Base-by-base conservation (phyloP, 768 basidiomycete species). In the Lyophyllum atratum region DNA sequence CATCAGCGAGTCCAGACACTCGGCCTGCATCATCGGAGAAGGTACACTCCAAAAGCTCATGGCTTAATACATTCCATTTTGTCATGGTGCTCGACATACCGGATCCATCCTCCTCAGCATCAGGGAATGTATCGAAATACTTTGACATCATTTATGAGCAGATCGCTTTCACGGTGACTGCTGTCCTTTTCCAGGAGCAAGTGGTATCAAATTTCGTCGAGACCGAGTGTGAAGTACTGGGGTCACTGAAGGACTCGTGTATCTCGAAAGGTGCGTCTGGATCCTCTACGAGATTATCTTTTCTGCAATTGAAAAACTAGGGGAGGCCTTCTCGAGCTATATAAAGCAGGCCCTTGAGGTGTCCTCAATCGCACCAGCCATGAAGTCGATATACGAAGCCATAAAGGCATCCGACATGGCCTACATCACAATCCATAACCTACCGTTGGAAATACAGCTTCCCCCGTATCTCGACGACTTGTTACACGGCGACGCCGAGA, bases 171-270 rank as follows among this genome's bases (percentile, higher is more conserved):
- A 89, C 91, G 2, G 78, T 93, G 60, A 93, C 95, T 2, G 97
- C 96, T 6, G 93, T 95, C 9, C 78, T 98, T 43, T 95, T 89
- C 63, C 91, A 93, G 67, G 89, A 97, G 67, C 96, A 99, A 72
- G 88, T 93, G 4, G 71, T 89, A 50, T 85, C 86, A 29, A 89
- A 90, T 66, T 98, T 90, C 71, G 90, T 99, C 1, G 92, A 94
- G 59, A 71, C 73, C 43, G 89, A 98, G 68, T 91, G 90, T 29
- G 90, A 91, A 54, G 70, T 74, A 12, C 77, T 98, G 17, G 82
- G 85, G 19, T 69, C 83, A 12, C 71, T 95, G 47, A 87, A 89
- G 61, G 94, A 96, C 45, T 80, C 80, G 4, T 88, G 80, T 59
- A 76, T 87, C 3, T 77, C 81, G 12, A 84, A 84, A 79, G 87